Evolutionary conservation across 768 basidiomycete species (phyloP), one percentile per base, ranked within the genome.

Genomic region (Trametes cingulata): DNA sequence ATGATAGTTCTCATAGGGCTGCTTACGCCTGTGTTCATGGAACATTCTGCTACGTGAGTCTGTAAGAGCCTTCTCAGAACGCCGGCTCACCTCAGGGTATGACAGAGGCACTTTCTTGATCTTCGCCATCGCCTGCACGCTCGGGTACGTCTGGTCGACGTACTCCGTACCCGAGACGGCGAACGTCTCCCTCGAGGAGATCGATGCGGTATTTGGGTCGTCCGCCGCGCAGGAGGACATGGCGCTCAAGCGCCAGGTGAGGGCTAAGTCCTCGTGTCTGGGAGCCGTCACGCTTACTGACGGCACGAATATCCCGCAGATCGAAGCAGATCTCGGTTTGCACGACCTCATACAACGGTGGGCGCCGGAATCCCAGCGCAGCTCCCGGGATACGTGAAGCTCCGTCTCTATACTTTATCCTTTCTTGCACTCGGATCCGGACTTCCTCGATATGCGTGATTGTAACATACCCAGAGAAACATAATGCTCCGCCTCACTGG

Each of bases 121-220:
- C 29, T 91, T 92, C 70, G 77, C 85, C 0, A 70, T 74, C 13
- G 85, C 89, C 2, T 91, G 88, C 68, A 79, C 84, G 52, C 63
- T 78, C 12, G 90, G 84, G 0, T 88, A 88, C 63, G 62, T 91
- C 41, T 93, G 91, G 90, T 78, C 86, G 25, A 87, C 83, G 5
- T 78, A 83, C 59, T 55, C 74, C 59, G 85, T 93, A 0, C 91
- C 90, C 2, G 90, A 93, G 74, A 93, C 90, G 14, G 88, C 88
- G 25, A 85, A 86, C 60, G 75, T 90, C 3, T 84, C 89, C 7
- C 72, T 92, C 0, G 91, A 93, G 65, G 89, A 90, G 69, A 85
- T 91, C 48, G 90, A 93, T 67, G 77, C 72, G 7, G 73, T 91
- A 12, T 91, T 92, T 66, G 77, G 76, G 40, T 82, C 83, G 1